Base-by-base conservation (phyloP, 1,284 basidiomycete species). In the Ganoderma multipileum region DNA sequence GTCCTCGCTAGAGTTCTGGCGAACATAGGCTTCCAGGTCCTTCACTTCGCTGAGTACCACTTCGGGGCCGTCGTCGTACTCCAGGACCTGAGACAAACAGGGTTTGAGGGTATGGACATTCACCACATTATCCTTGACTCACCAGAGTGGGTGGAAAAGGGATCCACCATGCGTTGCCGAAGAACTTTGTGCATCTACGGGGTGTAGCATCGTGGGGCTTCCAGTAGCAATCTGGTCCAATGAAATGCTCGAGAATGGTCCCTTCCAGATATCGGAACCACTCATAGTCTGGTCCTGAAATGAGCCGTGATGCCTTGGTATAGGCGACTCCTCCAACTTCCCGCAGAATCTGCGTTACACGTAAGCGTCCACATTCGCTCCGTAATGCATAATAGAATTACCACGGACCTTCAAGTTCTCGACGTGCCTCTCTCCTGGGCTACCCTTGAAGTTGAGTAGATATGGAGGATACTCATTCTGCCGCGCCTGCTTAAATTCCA, bases 81-180 rank as follows among this genome's bases (percentile, higher is more conserved):
- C 87, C 38, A 95, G 85, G 59, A 94, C 86, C 90, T 91, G 62
- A 8, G 7, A 14, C 47, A n/a, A n/a, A 47, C 3, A 6, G 36
- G 70, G 9, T 28, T 28, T 59, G 20, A 59, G 18, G 9, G 26
- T 63, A 7, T 69, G 68, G 9, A 9, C 60, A 2, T 39, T 1
- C 11, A 36, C 5, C 12, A 47, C 23, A 14, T n/a, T n/a, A 44
- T 9, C 61, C 41, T 52, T 8, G 18, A 81, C 84, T 66, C 75
- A 90, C 90, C 64, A 93, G 79, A 0, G 89, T 89, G 2, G 89
- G 92, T 14, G 90, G 93, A 77, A 93, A 95, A n/a, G 89, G 92
- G 66, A 90, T 86, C 85, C 89, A 91, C 88, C 90, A 94, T 44
- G 88, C 88, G 74, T 91, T 92, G 42, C 93, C 92, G 76, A 93